Evolutionary conservation across 441 rosid genomes (phyloP).

Genomic region (Brassica hybrid): DNA sequence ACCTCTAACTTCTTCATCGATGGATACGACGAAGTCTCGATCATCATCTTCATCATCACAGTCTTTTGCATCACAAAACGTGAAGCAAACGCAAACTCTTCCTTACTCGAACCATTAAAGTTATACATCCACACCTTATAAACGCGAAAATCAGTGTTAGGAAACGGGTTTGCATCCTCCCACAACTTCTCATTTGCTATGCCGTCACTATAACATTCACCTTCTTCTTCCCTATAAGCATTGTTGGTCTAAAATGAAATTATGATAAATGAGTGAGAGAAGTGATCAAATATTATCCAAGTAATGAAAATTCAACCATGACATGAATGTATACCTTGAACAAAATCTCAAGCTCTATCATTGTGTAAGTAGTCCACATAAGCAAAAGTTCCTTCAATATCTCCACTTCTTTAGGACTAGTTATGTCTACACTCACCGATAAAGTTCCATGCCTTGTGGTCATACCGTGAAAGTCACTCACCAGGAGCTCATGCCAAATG

Average conservation of each 20-base stretch:
- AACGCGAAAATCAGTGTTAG: background rate
- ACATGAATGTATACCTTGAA: constrained; percentile 8
- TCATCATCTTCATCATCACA: constrained; percentile 19
- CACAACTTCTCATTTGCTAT: background rate
- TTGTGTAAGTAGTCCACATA: background rate
- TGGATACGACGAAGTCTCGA: constrained; percentile 1
- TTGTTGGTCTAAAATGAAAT: background rate
- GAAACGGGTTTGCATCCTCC: constrained; percentile 6
- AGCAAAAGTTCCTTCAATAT: constrained; percentile 16
- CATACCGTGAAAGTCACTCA: background rate
- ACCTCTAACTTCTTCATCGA: constrained; percentile 1
- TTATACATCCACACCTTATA: background rate
- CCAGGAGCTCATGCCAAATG: constrained; percentile 21
- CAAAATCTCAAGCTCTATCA: constrained; percentile 19
- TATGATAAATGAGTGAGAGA: background rate
- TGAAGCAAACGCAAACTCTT: constrained; percentile 24
- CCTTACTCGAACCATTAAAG: background rate
- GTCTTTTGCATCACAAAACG: constrained; percentile 25
- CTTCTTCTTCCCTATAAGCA: constrained; percentile 1
- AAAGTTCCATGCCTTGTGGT: background rate
- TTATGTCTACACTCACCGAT: constrained; percentile 7
- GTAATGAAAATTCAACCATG: background rate
- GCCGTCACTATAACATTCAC: background rate
- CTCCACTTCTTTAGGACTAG: constrained; percentile 14
- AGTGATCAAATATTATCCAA: background rate